Conservation (phyloP, 176 grass and related monocot genomes). For the Avena eriantha region DNA sequence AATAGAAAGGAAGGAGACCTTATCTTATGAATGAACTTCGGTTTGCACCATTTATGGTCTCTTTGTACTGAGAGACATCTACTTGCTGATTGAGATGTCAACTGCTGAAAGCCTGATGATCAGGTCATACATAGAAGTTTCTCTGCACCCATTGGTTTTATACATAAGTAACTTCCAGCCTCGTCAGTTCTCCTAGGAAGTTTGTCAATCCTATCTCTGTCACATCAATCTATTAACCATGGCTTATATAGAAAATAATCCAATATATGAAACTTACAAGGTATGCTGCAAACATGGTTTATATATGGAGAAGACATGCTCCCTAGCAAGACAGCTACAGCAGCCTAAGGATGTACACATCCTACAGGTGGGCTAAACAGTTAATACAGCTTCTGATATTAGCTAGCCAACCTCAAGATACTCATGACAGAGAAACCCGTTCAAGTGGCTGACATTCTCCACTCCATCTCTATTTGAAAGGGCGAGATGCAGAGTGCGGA, state of each 20-base stretch:
- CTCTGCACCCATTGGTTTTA: background rate
- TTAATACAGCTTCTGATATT: background rate
- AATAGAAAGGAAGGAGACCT: background rate
- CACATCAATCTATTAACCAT: background rate
- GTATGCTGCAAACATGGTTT: background rate
- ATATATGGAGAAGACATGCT: background rate
- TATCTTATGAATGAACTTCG: background rate
- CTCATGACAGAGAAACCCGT: background rate
- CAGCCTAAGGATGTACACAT: background rate
- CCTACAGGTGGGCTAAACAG: background rate
- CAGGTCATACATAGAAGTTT: background rate
- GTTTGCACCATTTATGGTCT: constrained; percentile 1
- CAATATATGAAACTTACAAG: background rate
- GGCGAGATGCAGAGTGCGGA: background rate
- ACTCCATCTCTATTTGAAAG: background rate
- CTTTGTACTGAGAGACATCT: background rate
- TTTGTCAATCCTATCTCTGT: background rate
- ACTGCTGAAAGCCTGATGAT: background rate
- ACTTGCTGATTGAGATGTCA: background rate
- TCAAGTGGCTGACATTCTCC: background rate
- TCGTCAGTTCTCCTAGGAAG: background rate
- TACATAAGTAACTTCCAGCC: background rate
- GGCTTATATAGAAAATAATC: background rate
- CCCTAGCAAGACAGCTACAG: background rate
- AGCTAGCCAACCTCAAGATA: background rate